A percentile compares a stretch with the other conserved stretches of the same genome.
Conservation (phyloP, 768 basidiomycete species). For the Xanthoconium stramineum region DNA sequence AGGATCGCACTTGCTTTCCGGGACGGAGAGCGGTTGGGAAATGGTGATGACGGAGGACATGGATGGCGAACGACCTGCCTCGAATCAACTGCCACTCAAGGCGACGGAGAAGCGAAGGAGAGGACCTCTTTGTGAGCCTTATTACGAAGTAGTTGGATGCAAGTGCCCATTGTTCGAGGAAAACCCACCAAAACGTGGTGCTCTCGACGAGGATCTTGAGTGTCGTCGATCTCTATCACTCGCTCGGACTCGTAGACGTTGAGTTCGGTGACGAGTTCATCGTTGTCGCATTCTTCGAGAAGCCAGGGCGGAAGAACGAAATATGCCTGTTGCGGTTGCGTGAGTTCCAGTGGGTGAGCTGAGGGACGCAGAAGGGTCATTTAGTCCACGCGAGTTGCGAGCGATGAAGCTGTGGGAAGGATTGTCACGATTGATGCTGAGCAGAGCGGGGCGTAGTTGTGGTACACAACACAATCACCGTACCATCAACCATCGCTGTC, state of each 20-base stretch:
- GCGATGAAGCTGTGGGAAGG: conserved; percentile 87
- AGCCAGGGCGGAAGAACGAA: conserved; percentile 78
- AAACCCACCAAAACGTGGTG: conserved; percentile 86
- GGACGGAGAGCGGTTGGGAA: conserved; percentile 64
- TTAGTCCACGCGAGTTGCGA: conserved; percentile 72
- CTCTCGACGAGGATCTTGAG: conserved; percentile 89
- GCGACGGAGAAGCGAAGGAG: conserved; percentile 90
- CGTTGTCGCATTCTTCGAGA: conserved; percentile 70
- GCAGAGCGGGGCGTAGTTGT: neutral
- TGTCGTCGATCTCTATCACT: conserved; percentile 76
- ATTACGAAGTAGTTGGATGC: neutral
- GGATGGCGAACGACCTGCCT: conserved; percentile 76
- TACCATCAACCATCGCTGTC: too few species aligned
- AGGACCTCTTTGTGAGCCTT: conserved; percentile 93
- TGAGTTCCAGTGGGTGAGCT: conserved; percentile 87
- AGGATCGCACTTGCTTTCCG: conserved; percentile 43
- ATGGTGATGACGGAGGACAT: conserved; percentile 85
- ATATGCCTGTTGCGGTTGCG: conserved; percentile 81
- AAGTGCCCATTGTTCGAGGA: neutral
- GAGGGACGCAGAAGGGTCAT: conserved; percentile 74
- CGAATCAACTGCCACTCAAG: conserved; percentile 88
- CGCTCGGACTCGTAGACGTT: conserved; percentile 64
- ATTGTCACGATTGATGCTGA: conserved; percentile 54
- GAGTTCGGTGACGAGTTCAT: conserved; percentile 67
- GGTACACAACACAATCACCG: neutral